Conservation (phyloP, 257 asterid species). For the Solanum chilense region DNA sequence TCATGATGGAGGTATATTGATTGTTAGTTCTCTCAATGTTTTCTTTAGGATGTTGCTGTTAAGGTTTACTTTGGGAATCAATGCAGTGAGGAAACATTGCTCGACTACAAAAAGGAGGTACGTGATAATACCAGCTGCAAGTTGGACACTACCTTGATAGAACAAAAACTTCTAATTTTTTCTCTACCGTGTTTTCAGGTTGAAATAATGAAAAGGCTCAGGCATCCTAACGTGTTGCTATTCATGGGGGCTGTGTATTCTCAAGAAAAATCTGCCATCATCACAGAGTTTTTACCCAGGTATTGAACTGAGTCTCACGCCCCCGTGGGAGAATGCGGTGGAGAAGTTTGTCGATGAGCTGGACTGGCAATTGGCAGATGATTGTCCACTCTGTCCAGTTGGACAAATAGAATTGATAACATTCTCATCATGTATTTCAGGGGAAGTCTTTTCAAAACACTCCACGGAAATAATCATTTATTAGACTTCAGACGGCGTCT, state of each 20-base stretch:
- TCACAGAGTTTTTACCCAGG: slow-evolving; percentile 65
- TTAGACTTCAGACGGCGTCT: slow-evolving; percentile 60
- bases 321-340: background rate
- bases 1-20: background rate
- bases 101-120: slow-evolving; percentile 60
- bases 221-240: slow-evolving; percentile 72
- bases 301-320: slow-evolving; percentile 1
- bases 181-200: slow-evolving; percentile 23
- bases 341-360: background rate
- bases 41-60: slow-evolving; percentile 65
- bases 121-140: background rate
- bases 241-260: slow-evolving; percentile 70
- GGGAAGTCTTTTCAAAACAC: slow-evolving; percentile 68
- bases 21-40: background rate
- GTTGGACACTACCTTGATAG: background rate
- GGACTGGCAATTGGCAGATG: background rate
- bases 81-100: slow-evolving; percentile 31
- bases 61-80: slow-evolving; percentile 53
- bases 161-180: background rate
- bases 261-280: slow-evolving; percentile 54
- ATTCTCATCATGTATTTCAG: slow-evolving; percentile 22
- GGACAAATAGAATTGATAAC: background rate
- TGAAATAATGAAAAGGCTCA: slow-evolving; percentile 56
- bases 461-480: slow-evolving; percentile 45
- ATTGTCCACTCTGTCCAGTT: background rate